Base-by-base conservation (phyloP, 805 yeast genomes). In the Ogataea degrootiae region DNA sequence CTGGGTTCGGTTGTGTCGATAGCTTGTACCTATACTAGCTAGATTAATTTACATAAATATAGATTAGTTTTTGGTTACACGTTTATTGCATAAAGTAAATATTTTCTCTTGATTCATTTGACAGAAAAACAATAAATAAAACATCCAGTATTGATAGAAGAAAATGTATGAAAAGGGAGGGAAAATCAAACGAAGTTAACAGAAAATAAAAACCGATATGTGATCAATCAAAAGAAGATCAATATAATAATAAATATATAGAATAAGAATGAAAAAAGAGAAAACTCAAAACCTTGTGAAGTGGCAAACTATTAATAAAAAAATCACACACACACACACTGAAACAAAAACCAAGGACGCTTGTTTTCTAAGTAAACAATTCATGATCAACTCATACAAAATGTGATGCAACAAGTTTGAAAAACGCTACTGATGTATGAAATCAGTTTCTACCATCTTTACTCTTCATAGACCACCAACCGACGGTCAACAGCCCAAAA, bases 1-100 rank as follows among this genome's bases (percentile, higher is more conserved):
- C 99, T 15, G 99, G 99, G 1, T 92, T 87, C 68, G 99, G 98
- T 6, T 90, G 97, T 66, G 87, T 94, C 37, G 99, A 94, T 66
- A 86, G 90, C 60, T 74, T 90, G 35, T 79, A 82, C 50, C 69
- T 88, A 38, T 73, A 75, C 49, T 68, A 60, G 46, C 15, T 14
- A 38, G 36, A 7, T 14, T 15, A 39, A n/a, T 37, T 19, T 22
- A 14, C 8, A 14, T 37, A 6, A 6, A 12, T 19, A n/a, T 11
- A 16, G 7, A 19, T 19, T 19, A 19, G 4, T 19, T 19, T 19
- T 19, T 19, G 21, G 21, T 19, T 19, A 19, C 21, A 15, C 5
- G n/a, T 34, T 8, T 34, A 19, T 7, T n/a, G 11, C 11, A 8
- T 26, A 9, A 26, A 26, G 31, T 26, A 7, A 6, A 26, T 26